Evolutionary conservation across 192 early-diverging fungal genomes (phyloP), one percentile per base, ranked within the genome.

Genomic region (Cladochytrium replicatum): DNA sequence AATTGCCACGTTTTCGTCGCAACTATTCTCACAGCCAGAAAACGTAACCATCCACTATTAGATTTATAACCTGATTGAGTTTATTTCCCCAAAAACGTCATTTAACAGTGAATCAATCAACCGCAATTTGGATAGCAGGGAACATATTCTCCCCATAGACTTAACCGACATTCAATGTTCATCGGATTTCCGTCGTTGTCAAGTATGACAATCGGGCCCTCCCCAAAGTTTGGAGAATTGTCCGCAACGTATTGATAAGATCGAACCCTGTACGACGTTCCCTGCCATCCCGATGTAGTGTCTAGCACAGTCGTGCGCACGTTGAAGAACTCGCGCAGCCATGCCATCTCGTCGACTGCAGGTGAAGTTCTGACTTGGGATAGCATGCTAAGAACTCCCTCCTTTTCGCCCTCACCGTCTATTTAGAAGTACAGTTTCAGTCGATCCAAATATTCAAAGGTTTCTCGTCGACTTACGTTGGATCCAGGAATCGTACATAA

Each of bases 401-500:
- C 1, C 57, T 60, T 5, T 63, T 30, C 4, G 42, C 52, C 7
- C 61, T 57, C 4, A 78, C 41, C 0, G 60, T 28, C 1, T 21
- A 28, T 19, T 72, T 39, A 3, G 55, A 55, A 53, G 74, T 72
- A 4, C 51, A 28, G 26, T 69, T 72, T 7, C 41, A 26, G 3
- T 53, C 64, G 0, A 50, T 29, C 4, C 57, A 37, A 17, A 37
- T 13, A 13, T 37, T 37, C 34, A 37, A 37, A 13, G 34, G 17
- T 37, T 13, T 13, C 17, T 37, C 13, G 34, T 37, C 13, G 17
- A 37, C 34, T 37, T 54, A 15, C 64, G 60, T 38, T 72, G 61
- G 32, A 78, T 64, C 0, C 52, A 61, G 0, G 72, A 58, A 38
- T 78, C 72, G 44, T 72, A 78, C 11, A 78, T 29, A 55, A 70